phyloP scores from a whole-genome alignment of 2,329 filamentous ascomycete species.

The Aspergillus spinulosporus region DNA sequence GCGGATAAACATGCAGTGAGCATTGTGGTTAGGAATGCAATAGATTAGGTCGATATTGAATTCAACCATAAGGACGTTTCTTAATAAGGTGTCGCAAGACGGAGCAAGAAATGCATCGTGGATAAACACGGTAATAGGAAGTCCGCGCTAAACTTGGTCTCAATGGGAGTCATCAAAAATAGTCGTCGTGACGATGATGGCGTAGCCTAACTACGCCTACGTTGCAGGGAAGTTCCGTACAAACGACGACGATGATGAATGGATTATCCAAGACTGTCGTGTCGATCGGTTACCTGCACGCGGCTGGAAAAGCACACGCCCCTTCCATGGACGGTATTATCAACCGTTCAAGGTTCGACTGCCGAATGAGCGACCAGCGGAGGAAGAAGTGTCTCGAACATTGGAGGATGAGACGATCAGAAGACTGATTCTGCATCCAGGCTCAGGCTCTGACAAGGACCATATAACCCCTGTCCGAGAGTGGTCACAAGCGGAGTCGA shows the following conservation, averaged over 20 bases:
- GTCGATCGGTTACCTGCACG: constrained; percentile 16
- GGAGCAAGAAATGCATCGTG: neutral
- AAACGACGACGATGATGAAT: neutral
- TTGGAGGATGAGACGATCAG: constrained; percentile 4
- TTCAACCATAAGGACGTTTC: neutral
- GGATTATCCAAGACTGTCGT: neutral
- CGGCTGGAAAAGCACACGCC: constrained; percentile 1
- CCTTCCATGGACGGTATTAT: neutral
- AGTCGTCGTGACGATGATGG: neutral
- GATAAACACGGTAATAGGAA: neutral
- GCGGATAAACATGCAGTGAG: constrained; percentile 4
- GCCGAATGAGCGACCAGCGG: constrained; percentile 8
- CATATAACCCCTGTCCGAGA: constrained; percentile 10
- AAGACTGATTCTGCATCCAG: constrained; percentile 8
- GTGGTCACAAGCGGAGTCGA: constrained; percentile 11
- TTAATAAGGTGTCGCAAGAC: constrained; percentile 1
- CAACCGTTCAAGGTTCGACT: constrained; percentile 6
- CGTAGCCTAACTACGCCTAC: neutral
- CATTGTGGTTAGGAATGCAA: neutral
- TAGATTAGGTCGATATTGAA: constrained; percentile 3
- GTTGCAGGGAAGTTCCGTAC: neutral
- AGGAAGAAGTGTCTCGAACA: neutral
- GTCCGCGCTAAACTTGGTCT: constrained; percentile 5
- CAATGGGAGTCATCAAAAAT: neutral
- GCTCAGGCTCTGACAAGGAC: constrained; percentile 8